Conservation (phyloP, 331 rosid genomes). For the Pyrus hybrid region DNA sequence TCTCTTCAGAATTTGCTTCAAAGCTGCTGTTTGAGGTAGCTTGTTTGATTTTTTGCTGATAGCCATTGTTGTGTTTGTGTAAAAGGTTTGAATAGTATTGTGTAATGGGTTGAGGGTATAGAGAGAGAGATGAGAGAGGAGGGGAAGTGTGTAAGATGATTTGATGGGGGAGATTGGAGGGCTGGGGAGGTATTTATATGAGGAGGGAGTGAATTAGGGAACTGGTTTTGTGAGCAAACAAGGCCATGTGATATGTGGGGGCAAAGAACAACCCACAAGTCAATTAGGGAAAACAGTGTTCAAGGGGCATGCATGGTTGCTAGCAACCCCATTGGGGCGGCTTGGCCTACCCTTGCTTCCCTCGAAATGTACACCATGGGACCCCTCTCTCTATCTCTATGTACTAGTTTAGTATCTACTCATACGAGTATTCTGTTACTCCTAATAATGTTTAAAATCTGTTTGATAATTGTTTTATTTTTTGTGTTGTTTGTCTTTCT, state of each 20-base stretch:
- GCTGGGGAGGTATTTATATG: slow-evolving; percentile 37
- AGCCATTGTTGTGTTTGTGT: slow-evolving; percentile 31
- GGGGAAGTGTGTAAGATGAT: slow-evolving; percentile 4
- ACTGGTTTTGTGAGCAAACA: slow-evolving; percentile 22
- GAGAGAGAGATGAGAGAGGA: slow-evolving; percentile 8
- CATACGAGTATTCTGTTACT: neutral
- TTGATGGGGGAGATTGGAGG: slow-evolving; percentile 7
- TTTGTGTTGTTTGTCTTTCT: neutral
- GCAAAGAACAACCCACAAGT: slow-evolving; percentile 28
- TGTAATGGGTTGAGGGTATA: neutral
- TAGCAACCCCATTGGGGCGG: slow-evolving; percentile 3
- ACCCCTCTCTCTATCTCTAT: neutral
- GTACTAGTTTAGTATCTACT: no score
- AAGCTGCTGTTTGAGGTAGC: slow-evolving; percentile 47
- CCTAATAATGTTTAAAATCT: neutral
- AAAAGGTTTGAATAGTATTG: neutral
- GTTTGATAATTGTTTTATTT: neutral
- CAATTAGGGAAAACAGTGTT: slow-evolving; percentile 13
- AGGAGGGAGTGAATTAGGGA: slow-evolving; percentile 14
- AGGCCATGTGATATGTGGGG: slow-evolving; percentile 70
- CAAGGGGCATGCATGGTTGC: slow-evolving; percentile 7
- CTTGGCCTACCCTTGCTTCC: slow-evolving; percentile 19
- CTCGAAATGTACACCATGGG: slow-evolving; percentile 3
- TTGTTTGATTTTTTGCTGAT: slow-evolving; percentile 43
- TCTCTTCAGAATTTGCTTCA: slow-evolving; percentile 57